A percentile compares a stretch with the other conserved stretches of the same genome.
Evolutionary conservation across 2,329 filamentous ascomycete species (phyloP).

Genomic region (Apiospora arundinis): DNA sequence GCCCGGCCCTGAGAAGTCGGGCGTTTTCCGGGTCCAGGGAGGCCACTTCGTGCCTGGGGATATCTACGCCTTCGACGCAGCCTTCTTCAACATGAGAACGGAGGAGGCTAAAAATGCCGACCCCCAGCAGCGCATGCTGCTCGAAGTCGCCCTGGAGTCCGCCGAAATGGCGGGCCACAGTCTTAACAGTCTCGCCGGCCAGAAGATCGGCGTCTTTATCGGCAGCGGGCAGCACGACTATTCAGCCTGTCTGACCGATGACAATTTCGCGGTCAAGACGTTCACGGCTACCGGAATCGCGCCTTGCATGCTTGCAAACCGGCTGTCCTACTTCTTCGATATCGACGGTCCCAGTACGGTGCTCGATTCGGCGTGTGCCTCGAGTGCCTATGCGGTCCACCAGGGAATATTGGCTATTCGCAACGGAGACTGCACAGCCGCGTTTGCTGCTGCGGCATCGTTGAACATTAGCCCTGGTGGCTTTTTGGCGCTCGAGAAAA

Average conservation of each 20-base stretch:
- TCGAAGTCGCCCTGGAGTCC: conserved; percentile 20
- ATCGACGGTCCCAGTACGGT: conserved; percentile 62
- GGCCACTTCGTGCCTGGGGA: conserved; percentile 19
- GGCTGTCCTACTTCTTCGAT: conserved; percentile 62
- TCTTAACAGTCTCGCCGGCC: conserved; percentile 16
- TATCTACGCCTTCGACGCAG: conserved; percentile 20
- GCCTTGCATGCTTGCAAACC: conserved; percentile 60
- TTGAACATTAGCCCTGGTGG: conserved; percentile 1
- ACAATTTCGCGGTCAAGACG: not conserved
- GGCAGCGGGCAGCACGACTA: conserved; percentile 18
- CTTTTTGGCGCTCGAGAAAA: conserved; percentile 6
- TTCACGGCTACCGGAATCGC: conserved; percentile 55
- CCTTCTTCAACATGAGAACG: conserved; percentile 23
- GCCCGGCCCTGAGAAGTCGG: not conserved
- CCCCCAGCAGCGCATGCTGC: conserved; percentile 24
- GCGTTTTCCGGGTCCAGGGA: conserved; percentile 4
- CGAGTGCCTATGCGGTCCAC: conserved; percentile 60
- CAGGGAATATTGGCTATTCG: conserved; percentile 41
- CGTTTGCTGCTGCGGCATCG: not conserved
- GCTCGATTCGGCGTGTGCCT: conserved; percentile 65
- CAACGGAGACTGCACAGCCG: conserved; percentile 17
- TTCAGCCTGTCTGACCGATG: not conserved
- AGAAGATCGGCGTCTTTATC: conserved; percentile 19
- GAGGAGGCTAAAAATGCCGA: conserved; percentile 30
- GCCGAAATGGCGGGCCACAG: conserved; percentile 21